A percentile compares a stretch with the other conserved stretches of the same genome.
Evolutionary conservation across 176 grass and related monocot genomes (phyloP).

Genomic region (Eragrostis curvula): DNA sequence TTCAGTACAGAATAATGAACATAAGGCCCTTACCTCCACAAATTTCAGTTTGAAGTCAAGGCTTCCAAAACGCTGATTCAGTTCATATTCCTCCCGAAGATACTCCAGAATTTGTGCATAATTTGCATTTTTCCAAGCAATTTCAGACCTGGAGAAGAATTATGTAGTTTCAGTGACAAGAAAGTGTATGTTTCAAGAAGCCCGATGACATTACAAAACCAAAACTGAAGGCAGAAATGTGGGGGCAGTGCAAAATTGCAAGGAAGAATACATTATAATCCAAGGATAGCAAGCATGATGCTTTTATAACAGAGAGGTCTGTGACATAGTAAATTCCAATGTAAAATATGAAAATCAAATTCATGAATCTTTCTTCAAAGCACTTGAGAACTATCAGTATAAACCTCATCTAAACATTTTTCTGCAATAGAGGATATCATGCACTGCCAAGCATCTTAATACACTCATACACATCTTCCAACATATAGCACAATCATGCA

Average conservation of each 20-base stretch:
- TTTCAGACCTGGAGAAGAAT: constrained; percentile 70
- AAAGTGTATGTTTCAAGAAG: constrained; percentile 1
- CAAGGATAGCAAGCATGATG: not conserved
- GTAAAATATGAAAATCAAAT: not conserved
- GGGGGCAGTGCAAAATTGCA: not conserved
- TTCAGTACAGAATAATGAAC: constrained; percentile 22
- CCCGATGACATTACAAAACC: constrained; percentile 19
- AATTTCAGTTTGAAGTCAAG: constrained; percentile 97
- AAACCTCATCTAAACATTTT: not conserved
- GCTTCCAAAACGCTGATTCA: constrained; percentile 87
- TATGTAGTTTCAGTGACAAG: not conserved
- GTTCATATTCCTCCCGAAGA: constrained; percentile 87
- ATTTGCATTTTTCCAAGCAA: constrained; percentile 98
- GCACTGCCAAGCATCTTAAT: constrained; percentile 9
- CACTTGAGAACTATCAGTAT: constrained; percentile 5
- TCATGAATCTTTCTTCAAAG: constrained; percentile 32
- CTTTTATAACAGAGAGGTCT: not conserved
- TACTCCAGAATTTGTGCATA: constrained; percentile 91
- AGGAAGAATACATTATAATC: not conserved
- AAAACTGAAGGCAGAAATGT: not conserved
- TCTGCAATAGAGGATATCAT: not conserved
- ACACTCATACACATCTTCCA: constrained; percentile 6
- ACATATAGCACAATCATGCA: not conserved
- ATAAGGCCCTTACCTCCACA: constrained; percentile 70
- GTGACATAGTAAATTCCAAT: constrained; percentile 17